Evolutionary conservation across 169 alveolate genomes (phyloP).

Genomic region (Cryptosporidium viatorum): DNA sequence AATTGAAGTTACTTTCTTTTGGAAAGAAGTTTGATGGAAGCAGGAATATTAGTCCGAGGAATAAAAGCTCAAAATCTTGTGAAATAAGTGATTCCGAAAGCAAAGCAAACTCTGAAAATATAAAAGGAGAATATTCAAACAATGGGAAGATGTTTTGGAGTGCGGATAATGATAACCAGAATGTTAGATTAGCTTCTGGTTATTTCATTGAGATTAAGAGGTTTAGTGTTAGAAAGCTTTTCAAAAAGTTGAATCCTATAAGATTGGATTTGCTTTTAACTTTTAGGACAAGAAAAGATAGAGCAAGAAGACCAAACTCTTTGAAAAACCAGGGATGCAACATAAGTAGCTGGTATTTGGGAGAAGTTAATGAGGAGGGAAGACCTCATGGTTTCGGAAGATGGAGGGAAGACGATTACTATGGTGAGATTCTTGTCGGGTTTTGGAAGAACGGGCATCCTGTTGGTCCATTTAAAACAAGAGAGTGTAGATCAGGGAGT

Average conservation of each 20-base stretch:
- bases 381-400: slow-evolving; percentile 91
- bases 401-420: slow-evolving; percentile 84
- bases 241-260: slow-evolving; percentile 61
- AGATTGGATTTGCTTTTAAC: slow-evolving; percentile 55
- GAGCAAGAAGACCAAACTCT: slow-evolving; percentile 64
- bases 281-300: slow-evolving; percentile 67
- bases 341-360: slow-evolving; percentile 81
- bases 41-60: not conserved
- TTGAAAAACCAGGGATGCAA: slow-evolving; percentile 54
- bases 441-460: slow-evolving; percentile 91
- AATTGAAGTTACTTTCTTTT: slow-evolving; percentile 43
- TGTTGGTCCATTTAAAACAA: slow-evolving; percentile 87
- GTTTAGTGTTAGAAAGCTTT: slow-evolving; percentile 48
- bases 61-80: not conserved
- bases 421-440: slow-evolving; percentile 89
- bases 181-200: slow-evolving; percentile 60
- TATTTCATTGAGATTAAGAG: slow-evolving; percentile 63
- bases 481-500: slow-evolving; percentile 87
- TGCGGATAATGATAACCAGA: slow-evolving; percentile 12
- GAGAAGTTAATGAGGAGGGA: slow-evolving; percentile 84
- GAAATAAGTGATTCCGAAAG: not conserved
- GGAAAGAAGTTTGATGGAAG: slow-evolving; percentile 34
- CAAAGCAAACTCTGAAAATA: not conserved
- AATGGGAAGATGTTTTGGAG: slow-evolving; percentile 60
- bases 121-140: not conserved